Conservation (phyloP, 73 alveolate genomes). For the Paramecium octaurelia region DNA sequence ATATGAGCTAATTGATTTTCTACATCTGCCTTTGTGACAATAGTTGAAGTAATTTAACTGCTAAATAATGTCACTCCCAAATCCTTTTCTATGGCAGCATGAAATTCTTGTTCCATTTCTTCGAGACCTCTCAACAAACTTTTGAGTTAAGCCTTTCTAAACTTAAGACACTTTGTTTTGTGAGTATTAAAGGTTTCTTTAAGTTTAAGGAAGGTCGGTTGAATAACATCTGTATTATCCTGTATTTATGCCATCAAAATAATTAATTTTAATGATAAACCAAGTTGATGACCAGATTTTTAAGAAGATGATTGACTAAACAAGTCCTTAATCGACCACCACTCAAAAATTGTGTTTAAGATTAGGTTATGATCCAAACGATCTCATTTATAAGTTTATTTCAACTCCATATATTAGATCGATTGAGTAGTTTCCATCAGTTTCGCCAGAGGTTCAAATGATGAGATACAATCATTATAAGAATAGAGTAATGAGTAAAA, state of each 20-base stretch:
- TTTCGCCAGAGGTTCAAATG: not conserved
- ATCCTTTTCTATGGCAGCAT: conserved; percentile 14
- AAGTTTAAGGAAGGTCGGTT: not conserved
- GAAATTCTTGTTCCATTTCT: conserved; percentile 39
- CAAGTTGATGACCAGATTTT: not conserved
- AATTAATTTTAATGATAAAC: not conserved
- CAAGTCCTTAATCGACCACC: not conserved
- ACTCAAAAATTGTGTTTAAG: not conserved
- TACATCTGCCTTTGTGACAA: conserved; percentile 8
- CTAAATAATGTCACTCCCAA: not conserved
- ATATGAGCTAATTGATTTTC: not conserved
- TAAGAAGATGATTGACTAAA: not conserved
- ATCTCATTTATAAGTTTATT: not conserved
- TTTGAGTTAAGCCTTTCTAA: not conserved
- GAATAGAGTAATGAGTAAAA: not conserved
- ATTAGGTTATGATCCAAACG: not conserved
- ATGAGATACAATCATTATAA: not conserved
- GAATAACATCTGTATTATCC: conserved; percentile 21
- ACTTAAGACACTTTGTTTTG: conserved; percentile 26
- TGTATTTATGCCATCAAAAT: not conserved
- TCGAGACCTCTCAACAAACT: not conserved
- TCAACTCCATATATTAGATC: not conserved
- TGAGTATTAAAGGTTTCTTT: not conserved
- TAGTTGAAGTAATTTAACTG: not conserved
- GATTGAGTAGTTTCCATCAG: not conserved